Evolutionary conservation across 2,329 filamentous ascomycete species (phyloP), one percentile per base, ranked within the genome.

Genomic region (Epichloe festucae): DNA sequence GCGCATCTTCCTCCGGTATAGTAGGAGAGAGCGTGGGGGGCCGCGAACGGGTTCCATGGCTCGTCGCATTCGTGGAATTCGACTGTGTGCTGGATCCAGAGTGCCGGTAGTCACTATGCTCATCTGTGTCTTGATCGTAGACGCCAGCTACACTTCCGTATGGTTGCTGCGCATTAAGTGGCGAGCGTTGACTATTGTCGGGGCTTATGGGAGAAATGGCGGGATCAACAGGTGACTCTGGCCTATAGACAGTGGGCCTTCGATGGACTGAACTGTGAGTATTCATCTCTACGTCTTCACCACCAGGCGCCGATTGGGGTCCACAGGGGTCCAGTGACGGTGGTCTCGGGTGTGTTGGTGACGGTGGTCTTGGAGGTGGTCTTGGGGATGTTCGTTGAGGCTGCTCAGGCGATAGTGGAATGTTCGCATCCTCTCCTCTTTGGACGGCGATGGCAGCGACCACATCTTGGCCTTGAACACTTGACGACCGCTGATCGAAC

Each of bases 281-380:
- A 17, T 55, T 44, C 35, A 55, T 54, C 2, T 56, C 56, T 3
- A 49, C 55, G 35, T 63, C 60, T 5, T 54, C 53, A n/a, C 49
- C 52, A 15, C 49, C 50, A 17, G 59, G 59, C 17, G 57, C 54
- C 34, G 53, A 53, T 21, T 63, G 60, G 38, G 67, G 57, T 52
- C 73, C 67, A 72, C 72, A 75, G 6, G 72, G 71, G 49, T 73
- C 69, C 11, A 63, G 54, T 6, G 68, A 70, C 10, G 71, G 70
- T 3, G 69, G 71, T n/a, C 58, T 21, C 19, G 19, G 19, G 19
- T 21, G 19, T 21, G 19, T 17, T 17, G 17, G 54, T 6, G 68
- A 70, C 10, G 71, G 70, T 3, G 69, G 71, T n/a, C 58, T 21
- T 3, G 19, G 19, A 17, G 17, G 70, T 3, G 69, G 70, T n/a